Conservation (phyloP, 345 rosid species). For the rapeseed (Brassica napus) region DNA sequence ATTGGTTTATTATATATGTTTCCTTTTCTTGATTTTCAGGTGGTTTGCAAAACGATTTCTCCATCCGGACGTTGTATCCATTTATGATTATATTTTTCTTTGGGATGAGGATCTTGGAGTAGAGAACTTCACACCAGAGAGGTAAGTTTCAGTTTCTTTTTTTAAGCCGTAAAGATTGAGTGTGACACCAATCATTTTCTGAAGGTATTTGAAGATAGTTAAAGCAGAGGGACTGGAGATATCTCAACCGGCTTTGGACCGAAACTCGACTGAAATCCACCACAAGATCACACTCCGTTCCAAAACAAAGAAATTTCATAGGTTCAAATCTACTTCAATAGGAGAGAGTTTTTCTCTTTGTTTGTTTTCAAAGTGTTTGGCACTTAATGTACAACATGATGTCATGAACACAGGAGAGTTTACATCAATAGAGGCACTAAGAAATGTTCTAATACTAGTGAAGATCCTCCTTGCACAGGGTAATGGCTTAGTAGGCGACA, state of each 20-base stretch:
- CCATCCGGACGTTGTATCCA: conserved; percentile 84
- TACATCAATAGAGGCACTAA: conserved; percentile 26
- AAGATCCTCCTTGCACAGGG: conserved; percentile 99
- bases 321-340: conserved; percentile 38
- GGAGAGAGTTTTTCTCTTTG: neutral
- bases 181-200: conserved; percentile 8
- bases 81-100: conserved; percentile 87
- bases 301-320: conserved; percentile 69
- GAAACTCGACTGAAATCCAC: conserved; percentile 90
- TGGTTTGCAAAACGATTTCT: conserved; percentile 99
- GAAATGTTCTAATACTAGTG: conserved; percentile 70
- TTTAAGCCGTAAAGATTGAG: neutral
- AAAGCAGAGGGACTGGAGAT: conserved; percentile 83
- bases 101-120: conserved; percentile 99
- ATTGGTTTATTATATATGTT: neutral
- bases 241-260: conserved; percentile 97
- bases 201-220: conserved; percentile 78
- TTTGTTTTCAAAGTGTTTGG: conserved; percentile 12
- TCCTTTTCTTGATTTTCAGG: conserved; percentile 43
- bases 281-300: conserved; percentile 89
- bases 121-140: conserved; percentile 68
- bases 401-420: conserved; percentile 36
- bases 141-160: conserved; percentile 48
- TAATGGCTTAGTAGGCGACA: conserved; percentile 32
- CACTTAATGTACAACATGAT: conserved; percentile 14